Base-by-base conservation (phyloP, 2,329 filamentous ascomycete species). In the Exophiala oligosperma region DNA sequence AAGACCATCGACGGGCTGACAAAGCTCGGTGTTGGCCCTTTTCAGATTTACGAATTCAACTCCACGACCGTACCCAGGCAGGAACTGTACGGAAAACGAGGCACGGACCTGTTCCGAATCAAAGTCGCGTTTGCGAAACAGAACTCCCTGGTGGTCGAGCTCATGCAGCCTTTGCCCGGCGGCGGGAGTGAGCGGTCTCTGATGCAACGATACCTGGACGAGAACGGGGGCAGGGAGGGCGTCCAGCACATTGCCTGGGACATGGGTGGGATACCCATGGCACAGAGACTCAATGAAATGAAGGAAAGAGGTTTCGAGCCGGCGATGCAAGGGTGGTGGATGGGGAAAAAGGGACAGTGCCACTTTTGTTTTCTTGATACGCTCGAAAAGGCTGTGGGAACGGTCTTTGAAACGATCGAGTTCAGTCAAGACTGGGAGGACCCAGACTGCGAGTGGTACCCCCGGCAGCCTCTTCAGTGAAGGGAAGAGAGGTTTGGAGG, bases 81-180 rank as follows among this genome's bases (percentile, higher is more conserved):
- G 12, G 8, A n/a, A 7, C 57, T 57, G 14, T 38, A 51, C 5
- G 62, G 62, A 2, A 24, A 29, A 26, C 49, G 17, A 11, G 60
- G 41, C 11, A 35, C 41, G 14, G 46, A 49, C 17, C 6, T 49
- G 24, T 63, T 60, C 43, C 60, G 59, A 17, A 49, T 64, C 43
- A 60, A 57, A 21, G 62, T 60, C 3, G 56, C 56, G 35, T 64
- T 64, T 37, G 62, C 60, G 1, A 61, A 63, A 35, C 62, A 64
- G 43, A 52, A 44, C 12, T 43, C 38, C 11, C 38, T 64, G 14
- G 47, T 47, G 2, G 47, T 63, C 14, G 62, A 63, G 57, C 52
- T 64, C 44, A 64, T 64, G 60, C 57, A 64, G 50, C 62, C 62
- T 3, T 9, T 44, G 11, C n/a, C 41, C 7, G 41, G 41, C 1